Percentiles rank a stretch among this genome's conserved stretches.
These are phyloP conservation scores for Amoeboaphelidium occidentale DNA, from an alignment of 371 early-diverging fungal genomes.

Conservation along the genomic window DNA sequence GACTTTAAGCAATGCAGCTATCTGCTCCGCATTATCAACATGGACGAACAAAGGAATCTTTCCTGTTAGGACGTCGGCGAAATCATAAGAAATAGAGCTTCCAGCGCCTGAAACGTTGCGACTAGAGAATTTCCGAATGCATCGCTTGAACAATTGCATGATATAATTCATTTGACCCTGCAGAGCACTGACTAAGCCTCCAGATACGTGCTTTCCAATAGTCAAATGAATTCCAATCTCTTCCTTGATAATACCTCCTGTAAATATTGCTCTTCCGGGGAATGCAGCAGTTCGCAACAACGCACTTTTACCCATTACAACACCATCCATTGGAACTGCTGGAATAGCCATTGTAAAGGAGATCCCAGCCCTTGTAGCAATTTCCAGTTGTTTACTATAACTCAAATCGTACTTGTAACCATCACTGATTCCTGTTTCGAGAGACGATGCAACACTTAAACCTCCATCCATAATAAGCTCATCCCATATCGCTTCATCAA, in stretches of 20 bases:
- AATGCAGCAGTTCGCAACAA: too few relatives aligned
- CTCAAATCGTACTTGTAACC: background rate
- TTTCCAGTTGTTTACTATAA: background rate
- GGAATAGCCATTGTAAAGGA: too few relatives aligned
- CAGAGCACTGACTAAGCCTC: too few relatives aligned
- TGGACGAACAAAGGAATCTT: conserved; percentile 29
- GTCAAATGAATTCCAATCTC: too few relatives aligned
- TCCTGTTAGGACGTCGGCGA: conserved; percentile 24
- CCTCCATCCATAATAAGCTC: conserved; percentile 28
- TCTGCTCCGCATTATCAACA: conserved; percentile 39
- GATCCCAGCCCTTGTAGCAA: background rate
- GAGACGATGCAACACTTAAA: conserved; percentile 22
- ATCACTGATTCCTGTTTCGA: background rate
- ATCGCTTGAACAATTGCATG: too few relatives aligned
- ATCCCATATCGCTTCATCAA: conserved; percentile 8
- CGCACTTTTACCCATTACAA: too few relatives aligned
- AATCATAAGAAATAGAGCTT: conserved; percentile 7
- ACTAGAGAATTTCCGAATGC: conserved; percentile 2
- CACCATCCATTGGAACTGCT: too few relatives aligned
- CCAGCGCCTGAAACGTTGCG: conserved; percentile 2
- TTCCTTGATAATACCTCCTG: too few relatives aligned
- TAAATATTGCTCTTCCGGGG: too few relatives aligned
- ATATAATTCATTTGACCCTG: too few relatives aligned
- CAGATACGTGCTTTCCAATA: too few relatives aligned
- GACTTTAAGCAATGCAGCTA: conserved; percentile 30